Evolutionary conservation across 2,329 filamentous ascomycete species (phyloP).

Genomic region (Monilinia vaccinii-corymbosi): DNA sequence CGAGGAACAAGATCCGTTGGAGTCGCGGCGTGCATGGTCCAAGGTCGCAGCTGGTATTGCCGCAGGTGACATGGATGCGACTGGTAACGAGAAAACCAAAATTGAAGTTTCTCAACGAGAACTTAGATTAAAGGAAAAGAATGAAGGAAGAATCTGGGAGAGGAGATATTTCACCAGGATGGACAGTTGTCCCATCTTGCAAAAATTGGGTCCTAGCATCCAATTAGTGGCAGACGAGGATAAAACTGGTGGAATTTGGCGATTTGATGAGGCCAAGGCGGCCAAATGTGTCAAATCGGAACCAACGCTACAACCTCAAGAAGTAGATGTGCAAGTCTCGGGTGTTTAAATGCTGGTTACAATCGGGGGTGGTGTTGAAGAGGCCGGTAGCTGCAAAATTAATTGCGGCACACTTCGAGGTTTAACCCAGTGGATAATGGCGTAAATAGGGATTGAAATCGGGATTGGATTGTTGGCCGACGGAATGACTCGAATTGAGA

Average conservation of each 20-base stretch:
- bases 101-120: slow-evolving; percentile 85
- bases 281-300: neutral
- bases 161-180: slow-evolving; percentile 67
- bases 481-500: neutral
- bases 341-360: neutral
- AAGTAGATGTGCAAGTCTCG: neutral
- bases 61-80: slow-evolving; percentile 74
- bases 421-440: neutral
- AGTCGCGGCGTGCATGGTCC: slow-evolving; percentile 80
- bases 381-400: neutral
- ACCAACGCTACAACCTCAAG: neutral
- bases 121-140: slow-evolving; percentile 62
- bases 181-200: slow-evolving; percentile 36
- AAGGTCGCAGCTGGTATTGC: slow-evolving; percentile 76
- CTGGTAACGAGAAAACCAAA: slow-evolving; percentile 69
- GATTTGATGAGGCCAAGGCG: slow-evolving; percentile 47
- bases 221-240: slow-evolving; percentile 39
- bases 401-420: neutral
- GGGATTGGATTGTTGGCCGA: slow-evolving; percentile 1
- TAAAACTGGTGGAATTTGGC: slow-evolving; percentile 63
- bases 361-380: neutral
- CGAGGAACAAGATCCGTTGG: slow-evolving; percentile 75
- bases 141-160: slow-evolving; percentile 71
- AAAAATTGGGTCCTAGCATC: slow-evolving; percentile 34
- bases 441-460: slow-evolving; percentile 1